phyloP scores from a whole-genome alignment of 106 monocot species.

The Narthecium ossifragum region DNA sequence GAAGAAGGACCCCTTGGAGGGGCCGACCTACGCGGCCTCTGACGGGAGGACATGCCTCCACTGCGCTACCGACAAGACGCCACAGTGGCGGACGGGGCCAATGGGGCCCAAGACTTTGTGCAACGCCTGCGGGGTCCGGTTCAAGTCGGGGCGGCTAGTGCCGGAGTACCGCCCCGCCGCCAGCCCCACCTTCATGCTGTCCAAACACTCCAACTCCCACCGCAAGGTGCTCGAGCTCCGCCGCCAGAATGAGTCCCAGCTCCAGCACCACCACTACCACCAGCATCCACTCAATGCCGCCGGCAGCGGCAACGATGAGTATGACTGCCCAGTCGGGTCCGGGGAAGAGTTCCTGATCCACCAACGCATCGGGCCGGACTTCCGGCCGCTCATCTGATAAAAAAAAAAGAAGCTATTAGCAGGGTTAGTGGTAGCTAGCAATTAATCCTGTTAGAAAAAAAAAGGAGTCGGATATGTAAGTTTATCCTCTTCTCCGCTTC shows the following conservation, averaged over 20 bases:
- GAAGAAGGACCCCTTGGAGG: conserved; percentile 23
- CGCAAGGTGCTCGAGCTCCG: conserved; percentile 38
- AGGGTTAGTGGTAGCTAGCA: too few relatives aligned
- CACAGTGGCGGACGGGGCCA: conserved; percentile 91
- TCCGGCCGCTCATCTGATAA: conserved; percentile 39
- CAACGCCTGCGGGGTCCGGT: conserved; percentile 89
- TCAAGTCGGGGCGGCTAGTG: conserved; percentile 79
- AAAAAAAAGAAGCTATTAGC: too few relatives aligned
- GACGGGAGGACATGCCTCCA: conserved; percentile 70
- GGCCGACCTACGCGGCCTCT: conserved; percentile 1
- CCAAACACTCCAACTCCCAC: conserved; percentile 46
- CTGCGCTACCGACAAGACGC: conserved; percentile 84
- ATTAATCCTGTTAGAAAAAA: too few relatives aligned
- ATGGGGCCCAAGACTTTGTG: conserved; percentile 90
- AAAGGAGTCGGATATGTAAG: too few relatives aligned
- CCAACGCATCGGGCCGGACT: conserved; percentile 29
- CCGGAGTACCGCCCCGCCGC: conserved; percentile 46
- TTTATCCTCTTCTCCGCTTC: too few relatives aligned
- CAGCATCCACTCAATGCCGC: background rate
- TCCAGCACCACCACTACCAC: conserved; percentile 8
- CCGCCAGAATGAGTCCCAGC: conserved; percentile 29
- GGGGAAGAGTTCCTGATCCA: conserved; percentile 33
- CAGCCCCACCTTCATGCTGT: conserved; percentile 35
- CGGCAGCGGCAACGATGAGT: background rate
- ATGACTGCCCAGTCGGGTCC: too few relatives aligned